Base-by-base conservation (phyloP, 306 rosid species). In the Prunus davidiana region DNA sequence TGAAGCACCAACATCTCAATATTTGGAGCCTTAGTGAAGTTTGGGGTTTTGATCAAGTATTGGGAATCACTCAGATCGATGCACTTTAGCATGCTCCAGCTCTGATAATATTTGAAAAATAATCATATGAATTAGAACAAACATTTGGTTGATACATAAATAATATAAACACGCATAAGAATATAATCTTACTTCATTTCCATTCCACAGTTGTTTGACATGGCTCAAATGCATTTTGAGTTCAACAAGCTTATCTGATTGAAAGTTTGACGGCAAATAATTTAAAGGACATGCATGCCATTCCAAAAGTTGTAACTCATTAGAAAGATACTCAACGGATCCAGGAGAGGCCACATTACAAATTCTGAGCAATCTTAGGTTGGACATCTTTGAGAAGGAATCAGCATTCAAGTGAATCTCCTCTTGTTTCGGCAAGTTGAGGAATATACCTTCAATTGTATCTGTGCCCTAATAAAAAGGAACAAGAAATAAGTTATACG, bases 231-330 rank as follows among this genome's bases (percentile, higher is more conserved):
- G 70, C 69, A 81, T 16, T n/a, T 34, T 58, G 22, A 81, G 80
- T 54, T 69, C 73, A n/a, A 81, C 56, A 34, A 81, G 77, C 41
- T 71, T 70, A 20, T 76, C 20, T 6, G 84, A 71, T 15, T 75
- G 69, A n/a, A 81, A 75, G 25, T 51, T 20, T 43, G 64, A 20
- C 3, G 80, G 84, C 18, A 81, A 32, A 34, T 27, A 76, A 10
- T n/a, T 11, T 14, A 49, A 45, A 3, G 84, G 84, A 66, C 50
- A 81, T 1, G 43, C 38, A 64, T 81, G 73, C 84, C 80, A 81
- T 20, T 71, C 79, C 38, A 81, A 54, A 71, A 72, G 14, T 56
- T 74, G 70, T 9, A 82, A 55, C 67, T 77, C 71, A 4, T 72
- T 49, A 20, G 76, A 67, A 13, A 77, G 82, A 20, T 52, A 77